Evolutionary conservation across 1,284 basidiomycete species (phyloP).

Genomic region (Tilletia horrida): DNA sequence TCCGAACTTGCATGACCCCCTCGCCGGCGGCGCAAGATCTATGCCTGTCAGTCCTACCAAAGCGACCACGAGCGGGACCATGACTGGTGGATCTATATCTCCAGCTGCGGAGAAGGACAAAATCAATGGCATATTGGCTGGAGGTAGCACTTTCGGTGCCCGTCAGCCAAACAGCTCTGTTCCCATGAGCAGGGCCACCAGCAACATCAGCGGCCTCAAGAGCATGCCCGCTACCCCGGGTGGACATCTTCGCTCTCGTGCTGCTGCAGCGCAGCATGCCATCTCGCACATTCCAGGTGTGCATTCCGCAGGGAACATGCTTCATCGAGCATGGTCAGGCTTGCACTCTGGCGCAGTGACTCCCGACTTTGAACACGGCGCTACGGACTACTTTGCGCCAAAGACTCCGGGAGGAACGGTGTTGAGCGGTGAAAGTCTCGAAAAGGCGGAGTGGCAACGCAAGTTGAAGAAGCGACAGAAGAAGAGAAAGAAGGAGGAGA

Average conservation of each 20-base stretch:
- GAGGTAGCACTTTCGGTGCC: no score
- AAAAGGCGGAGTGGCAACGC: constrained; percentile 47
- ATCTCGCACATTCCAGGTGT: constrained; percentile 1
- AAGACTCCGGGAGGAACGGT: background rate
- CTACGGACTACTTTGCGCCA: constrained; percentile 40
- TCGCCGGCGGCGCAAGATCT: no score
- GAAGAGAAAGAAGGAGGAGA: constrained; percentile 51
- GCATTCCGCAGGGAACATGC: constrained; percentile 3
- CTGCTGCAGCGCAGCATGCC: background rate
- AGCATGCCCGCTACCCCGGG: constrained; percentile 6
- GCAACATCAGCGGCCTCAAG: background rate
- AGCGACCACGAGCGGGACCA: no score
- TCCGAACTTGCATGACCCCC: no score
- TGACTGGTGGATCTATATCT: no score
- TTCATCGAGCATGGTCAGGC: constrained; percentile 26
- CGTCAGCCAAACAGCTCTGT: no score
- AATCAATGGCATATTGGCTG: no score
- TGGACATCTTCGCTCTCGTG: constrained; percentile 9
- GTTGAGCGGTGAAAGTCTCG: constrained; percentile 30
- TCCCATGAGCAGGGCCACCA: constrained; percentile 1
- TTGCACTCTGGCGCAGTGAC: constrained; percentile 38
- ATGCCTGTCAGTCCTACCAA: no score
- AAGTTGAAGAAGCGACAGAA: constrained; percentile 48
- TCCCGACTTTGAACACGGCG: constrained; percentile 31
- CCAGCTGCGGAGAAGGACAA: no score